Evolutionary conservation across 371 early-diverging fungal species (phyloP), one percentile per base, ranked within the genome.

Genomic region (Entomophthora muscae): DNA sequence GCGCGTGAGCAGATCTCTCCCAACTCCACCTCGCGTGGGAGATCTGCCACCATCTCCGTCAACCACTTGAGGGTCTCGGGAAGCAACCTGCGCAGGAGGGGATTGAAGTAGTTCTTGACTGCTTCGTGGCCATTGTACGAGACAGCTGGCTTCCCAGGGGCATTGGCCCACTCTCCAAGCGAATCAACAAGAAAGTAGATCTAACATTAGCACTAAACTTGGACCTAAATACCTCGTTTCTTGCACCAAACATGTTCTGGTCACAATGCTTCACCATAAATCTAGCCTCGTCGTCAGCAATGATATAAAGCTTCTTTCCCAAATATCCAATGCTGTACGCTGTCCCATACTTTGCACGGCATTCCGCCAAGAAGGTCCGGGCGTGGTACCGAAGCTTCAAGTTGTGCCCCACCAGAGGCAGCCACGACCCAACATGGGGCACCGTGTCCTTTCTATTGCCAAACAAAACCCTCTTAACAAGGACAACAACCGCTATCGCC

Each of bases 391-490:
- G 3, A 30, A 22, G 61, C 10, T 53, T 24, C 1, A 52, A 53
- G 13, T 58, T 61, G 32, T 65, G 65, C 5, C 61, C 65, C n/a
- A 65, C 27, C n/a, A 65, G 22, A 31, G 65, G 65, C 2, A 52
- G 27, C 29, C 30, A 59, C 21, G 52, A 60, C 23, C 57, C 61
- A 13, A 65, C 13, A 3, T 58, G 65, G 21, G 65, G 65, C n/a
- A 59, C 65, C 17, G 5, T 42, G 17, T 17, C 42, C 42, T 42
- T 42, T 42, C 5, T 17, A 5, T 42, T 42, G 17, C 17, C 42
- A 42, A 42, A 42, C 17, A 17, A 42, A 5, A 42, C 42, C 17
- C 42, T 42, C 42, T 17, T 17, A 5, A 42, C 42, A 42, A 42
- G 42, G 17, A 42, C 17, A 17, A 42, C 17, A 5, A 5, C 42